Evolutionary conservation across 345 rosid species (phyloP).

Genomic region (Pugionium cornutum): DNA sequence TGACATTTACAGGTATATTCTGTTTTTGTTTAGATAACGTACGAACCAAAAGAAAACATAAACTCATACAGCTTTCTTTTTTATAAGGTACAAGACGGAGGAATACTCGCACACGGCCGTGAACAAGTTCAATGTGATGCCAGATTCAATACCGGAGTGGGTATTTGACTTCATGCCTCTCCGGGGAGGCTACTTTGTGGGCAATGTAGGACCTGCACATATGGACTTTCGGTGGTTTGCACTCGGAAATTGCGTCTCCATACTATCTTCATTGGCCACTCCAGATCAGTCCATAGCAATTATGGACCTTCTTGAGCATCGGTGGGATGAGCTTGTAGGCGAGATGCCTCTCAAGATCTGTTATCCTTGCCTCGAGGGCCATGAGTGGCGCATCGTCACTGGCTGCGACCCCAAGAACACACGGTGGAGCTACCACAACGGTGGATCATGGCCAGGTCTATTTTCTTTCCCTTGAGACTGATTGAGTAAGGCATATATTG

Average conservation of each 20-base stretch:
- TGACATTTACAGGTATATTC: conserved; percentile 55
- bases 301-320: conserved; percentile 72
- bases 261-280: conserved; percentile 63
- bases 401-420: conserved; percentile 81
- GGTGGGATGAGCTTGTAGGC: conserved; percentile 76
- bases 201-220: conserved; percentile 74
- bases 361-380: conserved; percentile 67
- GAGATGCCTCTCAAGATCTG: conserved; percentile 72
- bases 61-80: neutral
- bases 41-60: neutral
- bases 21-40: neutral
- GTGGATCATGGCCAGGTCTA: conserved; percentile 86
- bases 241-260: conserved; percentile 65
- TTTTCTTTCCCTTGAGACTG: conserved; percentile 14
- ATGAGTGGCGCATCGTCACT: conserved; percentile 66
- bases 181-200: conserved; percentile 72
- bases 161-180: conserved; percentile 71
- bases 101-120: conserved; percentile 77
- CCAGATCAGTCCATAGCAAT: conserved; percentile 79
- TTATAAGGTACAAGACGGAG: conserved; percentile 55
- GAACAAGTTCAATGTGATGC: conserved; percentile 73
- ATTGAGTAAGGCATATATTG: neutral
- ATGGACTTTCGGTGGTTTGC: conserved; percentile 79
- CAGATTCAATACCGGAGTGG: conserved; percentile 78
- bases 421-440: conserved; percentile 79